Evolutionary conservation across 1,284 basidiomycete genomes (phyloP), one percentile per base, ranked within the genome.

Genomic region (Leucoagaricus sp.): DNA sequence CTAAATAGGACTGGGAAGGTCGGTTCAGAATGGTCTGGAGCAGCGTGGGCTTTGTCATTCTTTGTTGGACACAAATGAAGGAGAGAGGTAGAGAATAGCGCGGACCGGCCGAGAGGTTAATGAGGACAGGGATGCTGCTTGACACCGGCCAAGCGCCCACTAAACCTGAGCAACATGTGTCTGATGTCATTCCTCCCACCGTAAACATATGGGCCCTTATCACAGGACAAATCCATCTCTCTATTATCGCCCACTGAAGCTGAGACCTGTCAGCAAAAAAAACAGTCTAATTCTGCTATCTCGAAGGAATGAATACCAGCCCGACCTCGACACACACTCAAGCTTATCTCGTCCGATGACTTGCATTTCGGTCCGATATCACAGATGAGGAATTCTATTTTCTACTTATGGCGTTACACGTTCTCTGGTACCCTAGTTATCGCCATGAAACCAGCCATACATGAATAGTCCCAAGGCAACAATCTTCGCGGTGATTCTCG

Each of bases 1-100:
- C 74, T 6, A 72, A 63, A 65, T 87, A 87, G 0, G 75, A 70
- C 65, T 84, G 83, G 2, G 85, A 84, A 15, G 85, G 85, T 46
- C 72, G 67, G 48, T 80, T 77, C 47, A 88, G 74, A 51, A 87
- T 65, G 31, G 73, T 73, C 67, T 87, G 85, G 26, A 86, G 66
- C 25, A 87, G 67, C 10, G 83, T 84, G 15, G 84, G 83, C 63
- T 83, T 85, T 29, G 63, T 58, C 69, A 69, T 68, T 26, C 45
- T 21, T 28, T 26, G 13, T 28, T 6, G 10, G 12, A 34, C 15
- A 29, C 12, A 15, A 47, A 23, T 21, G 13, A 17, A 15, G n/a
- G 41, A 40, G 34, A 46, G 42, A 29, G 26, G 17, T 8, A 19
- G n/a, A 26, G 12, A 23, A 26, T 5, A 28, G 29, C 12, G 29